Evolutionary conservation across 139 green algal species (phyloP), one percentile per base, ranked within the genome.

Genomic region (Micractinium conductrix): DNA sequence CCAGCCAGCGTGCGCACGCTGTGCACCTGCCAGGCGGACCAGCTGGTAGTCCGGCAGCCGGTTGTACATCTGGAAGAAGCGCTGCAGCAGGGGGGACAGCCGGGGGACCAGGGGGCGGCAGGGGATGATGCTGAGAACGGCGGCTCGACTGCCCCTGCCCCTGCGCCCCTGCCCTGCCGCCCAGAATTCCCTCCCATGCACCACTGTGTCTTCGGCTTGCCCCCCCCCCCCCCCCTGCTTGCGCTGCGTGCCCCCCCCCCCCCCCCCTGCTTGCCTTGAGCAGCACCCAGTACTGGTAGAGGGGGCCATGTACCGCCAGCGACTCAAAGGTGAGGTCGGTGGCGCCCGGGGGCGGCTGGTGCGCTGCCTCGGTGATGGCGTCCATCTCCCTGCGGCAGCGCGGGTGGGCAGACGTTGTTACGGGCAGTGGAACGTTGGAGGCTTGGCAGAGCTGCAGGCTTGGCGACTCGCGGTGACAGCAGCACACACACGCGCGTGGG

Each of bases 1-100:
- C n/a, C n/a, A n/a, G n/a, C n/a, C n/a, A n/a, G n/a, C n/a, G n/a
- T n/a, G n/a, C n/a, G n/a, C n/a, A n/a, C n/a, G n/a, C n/a, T n/a
- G n/a, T n/a, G n/a, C n/a, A n/a, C n/a, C n/a, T n/a, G 69, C 81
- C 72, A 92, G 74, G 50, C 92, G 86, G 33, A 88, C 81, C 28
- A 87, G 79, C 76, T 93, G 88, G 84, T 93, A 94, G 68, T 89
- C 83, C 22, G 80, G 81, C 80, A 74, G 80, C 44, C 76, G 76
- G 76, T 94, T 92, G 79, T 91, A 92, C 26, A 74, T 84, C 16
- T 45, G 40, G 35, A 89, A 85, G 17, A 80, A 55, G 55, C 87
- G 90, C n/a, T 85, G 86, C 48, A 95, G 50, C 38, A 55, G 30
- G 79, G 71, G 14, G 78, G 68, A 21, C 12, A n/a, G 42, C 22